Base-by-base conservation (phyloP, 192 early-diverging fungal species). In the Glomus cerebriforme region DNA sequence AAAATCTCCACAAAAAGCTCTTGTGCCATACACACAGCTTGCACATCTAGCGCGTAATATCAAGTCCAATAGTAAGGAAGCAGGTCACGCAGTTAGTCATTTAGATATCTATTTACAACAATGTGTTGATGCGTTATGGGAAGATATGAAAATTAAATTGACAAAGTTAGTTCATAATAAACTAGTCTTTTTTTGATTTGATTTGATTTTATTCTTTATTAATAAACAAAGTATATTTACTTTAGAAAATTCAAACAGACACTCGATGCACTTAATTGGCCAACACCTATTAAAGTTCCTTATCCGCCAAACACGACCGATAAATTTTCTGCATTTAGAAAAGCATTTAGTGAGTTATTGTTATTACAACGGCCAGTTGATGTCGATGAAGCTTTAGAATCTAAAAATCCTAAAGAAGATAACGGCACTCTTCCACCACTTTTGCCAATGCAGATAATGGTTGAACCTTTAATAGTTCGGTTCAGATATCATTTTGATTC, bases 401-500 rank as follows among this genome's bases (percentile, higher is more conserved):
- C 62, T 29, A 27, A 75, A 68, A 45, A 35, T 24, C 31, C 80
- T 35, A 45, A 81, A n/a, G 64, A 79, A 15, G 32, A 79, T n/a
- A 35, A 77, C 24, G 67, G 81, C 4, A n/a, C 39, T 60, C 65
- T 80, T 39, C 77, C 81, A 17, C 73, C 88, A 4, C 77, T 90
- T 9, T 75, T 89, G 32, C 88, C 92, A 7, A 86, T 88, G 3
- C 79, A 83, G 43, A 79, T 88, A 22, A 83, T 95, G 87, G 83
- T 90, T 22, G 86, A 85, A 17, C 86, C 90, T 8, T 82, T 95
- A 13, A 85, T 89, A 7, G 76, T 92, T 27, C 82, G 92, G 59
- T 93, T 95, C 81, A 83, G 88, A 74, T 95, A 88, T 72, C 91
- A 95, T 75, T 95, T 95, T 82, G 91, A 93, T 60, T 87, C 90